Base-by-base conservation (phyloP, 2,329 filamentous ascomycete genomes). In the Neopestalotiopsis sp. region DNA sequence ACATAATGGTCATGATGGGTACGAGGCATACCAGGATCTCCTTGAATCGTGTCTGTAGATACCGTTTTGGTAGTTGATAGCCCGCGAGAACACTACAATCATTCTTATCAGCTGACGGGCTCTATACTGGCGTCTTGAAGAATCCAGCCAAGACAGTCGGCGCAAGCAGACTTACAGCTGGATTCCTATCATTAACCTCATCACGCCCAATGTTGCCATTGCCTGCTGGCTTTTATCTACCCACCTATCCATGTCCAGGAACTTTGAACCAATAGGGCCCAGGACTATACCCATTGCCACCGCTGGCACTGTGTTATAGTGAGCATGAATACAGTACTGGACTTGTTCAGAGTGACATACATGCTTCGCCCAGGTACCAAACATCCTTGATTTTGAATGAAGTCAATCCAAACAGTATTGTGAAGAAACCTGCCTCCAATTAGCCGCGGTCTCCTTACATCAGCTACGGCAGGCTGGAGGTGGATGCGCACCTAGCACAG, bases 1-100 rank as follows among this genome's bases (percentile, higher is more conserved):
- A 91, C 84, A 89, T 89, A 65, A 89, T 78, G 1, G 87, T 86
- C 89, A 90, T 90, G 71, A 89, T 80, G 2, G 88, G 88, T 6
- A 90, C 72, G 5, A 91, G 79, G 58, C 84, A 86, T 9, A 90
- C 81, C 4, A 82, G 76, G 77, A 90, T 83, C 68, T 89, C 87
- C 68, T 84, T 86, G 79, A 84, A 86, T 2, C 83, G 84, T 1
- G 77, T 74, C 68, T 77, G 76, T 56, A 85, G 79, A 75, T 90
- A 91, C 73, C 84, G 86, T 58, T 86, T 86, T 0, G 89, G 89
- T 1, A 91, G 79, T 73, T 91, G 87, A 72, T 87, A 90, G 32
- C 89, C 89, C 2, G 87, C 88, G 69, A 90, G 90, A 45, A 90
- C 61, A 4, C 61, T 64, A 49, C 9, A 30, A 13, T 2, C 59